Conservation (phyloP, 371 early-diverging fungal species). For the Dinochytrium kinnereticum region DNA sequence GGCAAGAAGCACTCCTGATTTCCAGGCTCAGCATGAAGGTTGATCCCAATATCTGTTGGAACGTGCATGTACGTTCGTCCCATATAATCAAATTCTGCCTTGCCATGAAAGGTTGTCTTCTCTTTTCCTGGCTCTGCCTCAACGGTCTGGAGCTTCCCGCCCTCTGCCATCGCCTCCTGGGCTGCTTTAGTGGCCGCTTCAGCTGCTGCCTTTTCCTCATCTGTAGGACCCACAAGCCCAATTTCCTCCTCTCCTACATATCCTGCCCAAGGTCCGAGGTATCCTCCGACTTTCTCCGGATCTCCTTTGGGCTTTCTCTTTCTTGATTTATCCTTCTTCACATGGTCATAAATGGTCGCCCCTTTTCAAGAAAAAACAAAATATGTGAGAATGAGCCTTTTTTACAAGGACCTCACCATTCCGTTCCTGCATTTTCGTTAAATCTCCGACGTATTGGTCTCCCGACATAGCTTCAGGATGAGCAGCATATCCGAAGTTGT, state of each 20-base stretch:
- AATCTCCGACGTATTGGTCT: constrained; percentile 72
- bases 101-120: constrained; percentile 77
- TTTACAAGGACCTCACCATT: background rate
- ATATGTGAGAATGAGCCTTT: too few species aligned
- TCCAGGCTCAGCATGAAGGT: constrained; percentile 76
- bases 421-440: background rate
- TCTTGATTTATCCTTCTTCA: constrained; percentile 52
- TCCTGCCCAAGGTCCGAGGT: constrained; percentile 95
- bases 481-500: constrained; percentile 82
- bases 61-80: constrained; percentile 95
- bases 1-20: constrained; percentile 84
- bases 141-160: background rate
- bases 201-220: constrained; percentile 53
- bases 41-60: constrained; percentile 78
- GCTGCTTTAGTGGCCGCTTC: constrained; percentile 25
- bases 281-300: constrained; percentile 76
- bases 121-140: constrained; percentile 58
- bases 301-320: constrained; percentile 83
- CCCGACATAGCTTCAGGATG: constrained; percentile 70
- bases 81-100: constrained; percentile 81
- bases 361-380: too few species aligned
- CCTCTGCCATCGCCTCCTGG: constrained; percentile 23
- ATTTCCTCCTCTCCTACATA: constrained; percentile 80
- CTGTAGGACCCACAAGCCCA: constrained; percentile 60
- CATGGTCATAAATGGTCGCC: constrained; percentile 34